Conservation (phyloP, 495 filamentous ascomycete genomes). For the Hypoxylon lenormandii region DNA sequence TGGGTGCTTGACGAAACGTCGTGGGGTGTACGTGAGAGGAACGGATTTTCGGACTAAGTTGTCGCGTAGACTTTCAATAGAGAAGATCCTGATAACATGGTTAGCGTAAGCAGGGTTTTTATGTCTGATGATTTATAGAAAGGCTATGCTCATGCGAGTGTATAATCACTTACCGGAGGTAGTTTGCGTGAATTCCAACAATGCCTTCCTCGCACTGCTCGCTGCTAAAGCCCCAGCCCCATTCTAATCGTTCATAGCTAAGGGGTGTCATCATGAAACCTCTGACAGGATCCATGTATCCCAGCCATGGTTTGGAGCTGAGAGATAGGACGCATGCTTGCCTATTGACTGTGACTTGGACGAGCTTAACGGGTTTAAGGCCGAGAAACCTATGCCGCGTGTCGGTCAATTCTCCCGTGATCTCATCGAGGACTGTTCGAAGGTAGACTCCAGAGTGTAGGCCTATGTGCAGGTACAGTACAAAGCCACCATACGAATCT, state of each 20-base stretch:
- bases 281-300: conserved; percentile 85
- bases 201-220: conserved; percentile 93
- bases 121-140: no score
- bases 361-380: conserved; percentile 85
- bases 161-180: conserved; percentile 78
- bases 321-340: conserved; percentile 89
- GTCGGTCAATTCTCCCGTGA: conserved; percentile 92
- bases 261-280: conserved; percentile 91
- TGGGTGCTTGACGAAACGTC: conserved; percentile 85
- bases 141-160: no score
- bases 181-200: conserved; percentile 92
- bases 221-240: conserved; percentile 94
- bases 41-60: conserved; percentile 90
- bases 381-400: conserved; percentile 96
- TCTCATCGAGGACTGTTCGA: conserved; percentile 89
- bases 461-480: conserved; percentile 92
- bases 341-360: conserved; percentile 83
- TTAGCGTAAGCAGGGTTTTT: conserved; percentile 59
- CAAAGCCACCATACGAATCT: conserved; percentile 81
- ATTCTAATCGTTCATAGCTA: conserved; percentile 85
- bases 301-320: conserved; percentile 92
- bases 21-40: conserved; percentile 88
- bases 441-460: conserved; percentile 97
- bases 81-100: conserved; percentile 81
- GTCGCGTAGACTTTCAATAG: conserved; percentile 84